A percentile compares a stretch with the other conserved stretches of the same genome.
Conservation (phyloP, 2,329 filamentous ascomycete genomes). For the Dactylella cylindrospora region DNA sequence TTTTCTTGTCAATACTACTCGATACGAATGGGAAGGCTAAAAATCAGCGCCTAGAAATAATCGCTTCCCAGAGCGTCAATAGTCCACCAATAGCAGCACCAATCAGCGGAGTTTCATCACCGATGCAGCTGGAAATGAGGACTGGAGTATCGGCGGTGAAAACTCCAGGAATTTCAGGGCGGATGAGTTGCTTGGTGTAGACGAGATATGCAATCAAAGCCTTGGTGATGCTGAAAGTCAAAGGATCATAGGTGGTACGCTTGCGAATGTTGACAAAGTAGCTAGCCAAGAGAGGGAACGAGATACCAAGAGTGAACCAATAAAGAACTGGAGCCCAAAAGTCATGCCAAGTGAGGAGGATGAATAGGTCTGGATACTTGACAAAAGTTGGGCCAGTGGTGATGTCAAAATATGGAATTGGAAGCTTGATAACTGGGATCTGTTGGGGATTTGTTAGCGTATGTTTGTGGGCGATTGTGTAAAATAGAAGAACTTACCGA, state of each 20-base stretch:
- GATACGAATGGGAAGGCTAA: too few relatives aligned
- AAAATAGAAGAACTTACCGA: constrained; percentile 15
- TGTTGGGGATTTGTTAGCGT: background rate
- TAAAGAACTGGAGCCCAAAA: constrained; percentile 39
- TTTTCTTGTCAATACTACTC: too few relatives aligned
- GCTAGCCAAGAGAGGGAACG: constrained; percentile 30
- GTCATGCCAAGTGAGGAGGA: constrained; percentile 26
- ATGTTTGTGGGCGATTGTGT: background rate
- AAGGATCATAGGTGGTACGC: constrained; percentile 62
- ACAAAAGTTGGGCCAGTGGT: constrained; percentile 31
- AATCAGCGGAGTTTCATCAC: constrained; percentile 69
- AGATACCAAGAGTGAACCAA: constrained; percentile 39
- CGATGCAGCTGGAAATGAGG: constrained; percentile 66
- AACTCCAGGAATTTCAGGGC: constrained; percentile 58
- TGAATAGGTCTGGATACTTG: constrained; percentile 33
- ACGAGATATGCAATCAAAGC: constrained; percentile 78
- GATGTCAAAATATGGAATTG: constrained; percentile 18
- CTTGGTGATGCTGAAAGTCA: constrained; percentile 88
- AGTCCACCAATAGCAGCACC: constrained; percentile 69
- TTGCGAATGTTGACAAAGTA: constrained; percentile 43
- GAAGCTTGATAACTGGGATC: constrained; percentile 19
- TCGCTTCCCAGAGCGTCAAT: constrained; percentile 74
- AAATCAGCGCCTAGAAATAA: constrained; percentile 50
- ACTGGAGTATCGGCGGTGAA: constrained; percentile 63
- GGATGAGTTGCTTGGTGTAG: constrained; percentile 67